Conservation (phyloP, 352 stramenopile species). For the Thalassiosira livingstoniorum region DNA sequence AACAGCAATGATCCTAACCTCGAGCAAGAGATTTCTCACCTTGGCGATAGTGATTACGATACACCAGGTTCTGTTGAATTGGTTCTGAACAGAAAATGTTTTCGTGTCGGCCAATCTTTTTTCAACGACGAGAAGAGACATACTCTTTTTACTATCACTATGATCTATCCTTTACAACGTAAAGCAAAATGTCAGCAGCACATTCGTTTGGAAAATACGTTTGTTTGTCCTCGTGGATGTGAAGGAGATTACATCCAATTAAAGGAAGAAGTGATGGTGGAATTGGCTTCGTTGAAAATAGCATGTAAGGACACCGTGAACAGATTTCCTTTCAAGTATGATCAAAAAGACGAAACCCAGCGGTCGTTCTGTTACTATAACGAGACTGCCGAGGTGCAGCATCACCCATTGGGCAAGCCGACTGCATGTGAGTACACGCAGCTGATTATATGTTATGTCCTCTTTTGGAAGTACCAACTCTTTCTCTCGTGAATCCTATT, state of each 20-base stretch:
- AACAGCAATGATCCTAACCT: constrained; percentile 11
- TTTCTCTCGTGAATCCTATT: neutral
- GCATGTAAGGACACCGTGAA: constrained; percentile 13
- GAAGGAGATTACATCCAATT: constrained; percentile 36
- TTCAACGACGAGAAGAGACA: constrained; percentile 12
- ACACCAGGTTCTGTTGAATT: constrained; percentile 38
- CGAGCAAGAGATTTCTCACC: constrained; percentile 27
- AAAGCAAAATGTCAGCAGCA: constrained; percentile 40
- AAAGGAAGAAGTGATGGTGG: constrained; percentile 28
- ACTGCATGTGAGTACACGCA: constrained; percentile 36
- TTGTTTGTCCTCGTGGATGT: constrained; percentile 41
- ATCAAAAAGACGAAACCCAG: constrained; percentile 34
- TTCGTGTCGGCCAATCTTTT: constrained; percentile 48
- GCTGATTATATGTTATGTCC: constrained; percentile 1
- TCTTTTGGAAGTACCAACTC: no score
- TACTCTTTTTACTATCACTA: constrained; percentile 46
- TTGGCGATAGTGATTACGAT: constrained; percentile 52
- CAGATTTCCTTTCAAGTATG: constrained; percentile 43
- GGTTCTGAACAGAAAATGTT: constrained; percentile 41
- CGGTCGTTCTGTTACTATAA: constrained; percentile 45
- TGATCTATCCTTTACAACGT: constrained; percentile 24
- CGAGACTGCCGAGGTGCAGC: constrained; percentile 29
- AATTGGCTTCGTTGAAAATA: constrained; percentile 34
- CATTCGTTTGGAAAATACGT: constrained; percentile 36
- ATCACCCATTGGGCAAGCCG: constrained; percentile 38